Conservation (phyloP, 2,329 filamentous ascomycete species). For the Daldinia eschscholtzii region DNA sequence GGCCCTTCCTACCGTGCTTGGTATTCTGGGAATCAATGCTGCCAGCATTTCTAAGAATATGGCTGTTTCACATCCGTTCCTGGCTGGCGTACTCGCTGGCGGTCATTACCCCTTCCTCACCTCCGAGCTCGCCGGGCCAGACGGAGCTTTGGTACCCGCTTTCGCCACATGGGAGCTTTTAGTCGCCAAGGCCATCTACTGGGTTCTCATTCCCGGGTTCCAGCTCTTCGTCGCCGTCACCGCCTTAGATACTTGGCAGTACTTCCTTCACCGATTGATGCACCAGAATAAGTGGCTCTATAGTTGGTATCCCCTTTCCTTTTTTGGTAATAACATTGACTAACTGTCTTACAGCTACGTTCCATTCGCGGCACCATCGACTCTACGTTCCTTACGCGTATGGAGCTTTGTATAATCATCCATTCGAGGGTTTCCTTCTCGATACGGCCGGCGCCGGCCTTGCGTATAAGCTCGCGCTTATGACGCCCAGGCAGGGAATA, state of each 20-base stretch:
- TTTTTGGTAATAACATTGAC: slow-evolving; percentile 57
- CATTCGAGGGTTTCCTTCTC: slow-evolving; percentile 91
- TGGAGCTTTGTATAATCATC: slow-evolving; percentile 96
- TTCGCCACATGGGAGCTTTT: slow-evolving; percentile 88
- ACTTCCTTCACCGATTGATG: slow-evolving; percentile 96
- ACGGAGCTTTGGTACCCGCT: slow-evolving; percentile 69
- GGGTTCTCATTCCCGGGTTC: slow-evolving; percentile 77
- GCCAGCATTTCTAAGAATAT: slow-evolving; percentile 80
- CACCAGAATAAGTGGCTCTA: slow-evolving; percentile 98
- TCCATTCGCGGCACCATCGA: slow-evolving; percentile 95
- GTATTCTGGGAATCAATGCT: slow-evolving; percentile 81
- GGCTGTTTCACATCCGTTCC: slow-evolving; percentile 75
- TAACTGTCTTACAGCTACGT: slow-evolving; percentile 70
- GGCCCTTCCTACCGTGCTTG: slow-evolving; percentile 78
- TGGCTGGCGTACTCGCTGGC: slow-evolving; percentile 82
- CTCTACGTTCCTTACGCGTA: slow-evolving; percentile 98
- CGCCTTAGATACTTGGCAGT: slow-evolving; percentile 96
- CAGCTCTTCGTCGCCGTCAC: slow-evolving; percentile 82
- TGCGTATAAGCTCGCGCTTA: slow-evolving; percentile 82
- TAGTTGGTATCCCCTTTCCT: slow-evolving; percentile 78
- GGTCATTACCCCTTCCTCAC: slow-evolving; percentile 82
- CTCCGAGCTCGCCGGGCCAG: slow-evolving; percentile 67
- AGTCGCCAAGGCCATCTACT: slow-evolving; percentile 83
- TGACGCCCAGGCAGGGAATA: slow-evolving; percentile 90
- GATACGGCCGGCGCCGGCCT: slow-evolving; percentile 90